Conservation (phyloP, 139 green algal genomes). For the Asterochloris sp. region DNA sequence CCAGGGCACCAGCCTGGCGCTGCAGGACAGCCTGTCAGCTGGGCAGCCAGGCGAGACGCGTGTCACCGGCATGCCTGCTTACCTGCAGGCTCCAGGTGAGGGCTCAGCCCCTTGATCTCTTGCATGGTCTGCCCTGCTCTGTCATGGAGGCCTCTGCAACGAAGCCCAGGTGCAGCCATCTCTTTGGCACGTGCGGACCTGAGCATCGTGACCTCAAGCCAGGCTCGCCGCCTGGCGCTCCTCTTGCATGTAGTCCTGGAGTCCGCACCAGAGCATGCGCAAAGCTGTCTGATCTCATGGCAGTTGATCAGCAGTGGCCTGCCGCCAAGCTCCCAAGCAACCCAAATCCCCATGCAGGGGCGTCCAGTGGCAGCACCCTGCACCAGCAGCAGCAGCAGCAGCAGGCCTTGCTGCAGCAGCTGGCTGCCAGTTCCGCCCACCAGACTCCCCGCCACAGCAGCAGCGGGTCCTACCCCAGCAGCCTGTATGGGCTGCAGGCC, state of each 20-base stretch:
- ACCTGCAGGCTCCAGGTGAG: not conserved
- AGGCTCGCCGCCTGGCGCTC: too few species aligned
- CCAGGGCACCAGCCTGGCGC: not conserved
- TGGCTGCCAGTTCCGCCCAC: not conserved
- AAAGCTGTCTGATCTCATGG: too few species aligned
- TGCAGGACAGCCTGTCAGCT: not conserved
- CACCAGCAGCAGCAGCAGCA: constrained; percentile 13
- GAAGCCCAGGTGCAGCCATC: not conserved
- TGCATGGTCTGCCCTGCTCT: not conserved
- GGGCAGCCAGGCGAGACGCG: not conserved
- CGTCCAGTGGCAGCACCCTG: not conserved
- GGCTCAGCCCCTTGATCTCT: not conserved
- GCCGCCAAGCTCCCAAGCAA: too few species aligned
- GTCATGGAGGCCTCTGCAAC: not conserved
- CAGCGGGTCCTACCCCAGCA: not conserved
- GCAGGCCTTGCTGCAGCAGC: not conserved
- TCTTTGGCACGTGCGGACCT: not conserved
- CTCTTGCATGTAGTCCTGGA: too few species aligned
- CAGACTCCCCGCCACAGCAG: not conserved
- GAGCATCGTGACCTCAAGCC: too few species aligned
- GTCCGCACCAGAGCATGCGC: too few species aligned
- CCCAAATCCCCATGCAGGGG: too few species aligned
- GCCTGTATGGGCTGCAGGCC: too few species aligned
- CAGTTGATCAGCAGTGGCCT: too few species aligned
- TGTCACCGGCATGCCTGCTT: not conserved